Conservation (phyloP, 1,139 yeast species). For the Geotrichum fermentans region DNA sequence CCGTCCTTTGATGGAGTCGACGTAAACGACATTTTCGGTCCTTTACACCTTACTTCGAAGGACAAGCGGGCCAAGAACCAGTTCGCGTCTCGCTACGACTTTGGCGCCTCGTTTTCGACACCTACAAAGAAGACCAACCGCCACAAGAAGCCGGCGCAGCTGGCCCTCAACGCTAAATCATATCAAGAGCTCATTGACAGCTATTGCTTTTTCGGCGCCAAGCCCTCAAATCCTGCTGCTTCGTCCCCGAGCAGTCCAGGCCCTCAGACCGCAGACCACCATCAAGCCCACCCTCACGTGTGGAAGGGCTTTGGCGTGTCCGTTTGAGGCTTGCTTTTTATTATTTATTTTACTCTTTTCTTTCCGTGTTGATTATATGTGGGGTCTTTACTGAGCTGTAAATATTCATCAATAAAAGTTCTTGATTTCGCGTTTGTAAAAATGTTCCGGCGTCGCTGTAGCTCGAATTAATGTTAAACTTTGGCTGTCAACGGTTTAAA, state of each 20-base stretch:
- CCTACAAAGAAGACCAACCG: conserved; percentile 15
- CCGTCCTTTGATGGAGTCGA: conserved; percentile 15
- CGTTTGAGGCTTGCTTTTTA: background rate
- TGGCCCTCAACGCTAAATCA: conserved; percentile 51
- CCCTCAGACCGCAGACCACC: background rate
- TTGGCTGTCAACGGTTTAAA: no score
- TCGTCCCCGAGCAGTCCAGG: background rate
- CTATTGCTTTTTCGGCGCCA: conserved; percentile 58
- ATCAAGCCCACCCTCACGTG: background rate
- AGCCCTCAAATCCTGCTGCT: background rate
- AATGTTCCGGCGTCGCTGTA: no score
- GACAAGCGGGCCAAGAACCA: conserved; percentile 10
- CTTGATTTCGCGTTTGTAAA: no score
- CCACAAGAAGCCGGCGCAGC: conserved; percentile 9
- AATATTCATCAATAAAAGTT: no score
- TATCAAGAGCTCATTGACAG: conserved; percentile 66
- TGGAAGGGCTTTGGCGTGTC: background rate
- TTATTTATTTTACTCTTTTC: conserved; percentile 1
- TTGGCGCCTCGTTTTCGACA: conserved; percentile 36
- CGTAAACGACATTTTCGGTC: conserved; percentile 7
- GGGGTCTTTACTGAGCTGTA: no score
- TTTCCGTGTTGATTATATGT: no score
- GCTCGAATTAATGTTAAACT: no score
- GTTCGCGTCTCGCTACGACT: conserved; percentile 38
- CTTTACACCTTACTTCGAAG: background rate